Conservation (phyloP, 345 rosid species). For the Passiflora organensis region DNA sequence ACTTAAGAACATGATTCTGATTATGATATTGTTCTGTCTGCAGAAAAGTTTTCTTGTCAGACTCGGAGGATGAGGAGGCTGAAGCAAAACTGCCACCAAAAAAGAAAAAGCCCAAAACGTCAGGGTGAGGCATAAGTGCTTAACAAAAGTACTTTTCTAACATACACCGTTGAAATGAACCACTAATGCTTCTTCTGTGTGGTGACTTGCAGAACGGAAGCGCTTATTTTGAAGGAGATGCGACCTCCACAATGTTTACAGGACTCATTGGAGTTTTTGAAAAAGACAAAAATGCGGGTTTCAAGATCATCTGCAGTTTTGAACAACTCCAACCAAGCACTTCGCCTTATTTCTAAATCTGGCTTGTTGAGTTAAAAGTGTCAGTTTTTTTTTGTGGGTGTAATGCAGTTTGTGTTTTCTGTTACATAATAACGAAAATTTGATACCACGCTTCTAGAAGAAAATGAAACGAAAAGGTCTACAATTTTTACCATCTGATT, state of each 20-base stretch:
- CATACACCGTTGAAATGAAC: not conserved
- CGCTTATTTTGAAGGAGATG: constrained; percentile 64
- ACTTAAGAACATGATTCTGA: not conserved
- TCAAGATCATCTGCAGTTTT: constrained; percentile 67
- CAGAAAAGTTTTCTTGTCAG: constrained; percentile 58
- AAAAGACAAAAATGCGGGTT: constrained; percentile 70
- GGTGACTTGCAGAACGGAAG: constrained; percentile 43
- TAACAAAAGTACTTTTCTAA: not conserved
- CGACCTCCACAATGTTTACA: constrained; percentile 68
- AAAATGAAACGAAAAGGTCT: no score
- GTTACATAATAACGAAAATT: no score
- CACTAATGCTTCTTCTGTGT: not conserved
- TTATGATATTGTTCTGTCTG: constrained; percentile 5
- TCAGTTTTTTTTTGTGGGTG: no score
- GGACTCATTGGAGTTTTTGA: constrained; percentile 72
- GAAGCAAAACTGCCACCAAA: constrained; percentile 24
- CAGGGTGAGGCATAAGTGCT: constrained; percentile 43
- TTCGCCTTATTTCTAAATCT: constrained; percentile 55
- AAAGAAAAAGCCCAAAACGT: constrained; percentile 58
- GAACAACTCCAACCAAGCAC: constrained; percentile 72
- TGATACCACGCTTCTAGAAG: no score
- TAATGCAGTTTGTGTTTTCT: no score
- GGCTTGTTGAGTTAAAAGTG: constrained; percentile 43
- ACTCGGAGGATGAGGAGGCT: constrained; percentile 53
- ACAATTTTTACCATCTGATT: no score